Evolutionary conservation across 1,284 basidiomycete genomes (phyloP).

Genomic region (Puccinia novopanici): DNA sequence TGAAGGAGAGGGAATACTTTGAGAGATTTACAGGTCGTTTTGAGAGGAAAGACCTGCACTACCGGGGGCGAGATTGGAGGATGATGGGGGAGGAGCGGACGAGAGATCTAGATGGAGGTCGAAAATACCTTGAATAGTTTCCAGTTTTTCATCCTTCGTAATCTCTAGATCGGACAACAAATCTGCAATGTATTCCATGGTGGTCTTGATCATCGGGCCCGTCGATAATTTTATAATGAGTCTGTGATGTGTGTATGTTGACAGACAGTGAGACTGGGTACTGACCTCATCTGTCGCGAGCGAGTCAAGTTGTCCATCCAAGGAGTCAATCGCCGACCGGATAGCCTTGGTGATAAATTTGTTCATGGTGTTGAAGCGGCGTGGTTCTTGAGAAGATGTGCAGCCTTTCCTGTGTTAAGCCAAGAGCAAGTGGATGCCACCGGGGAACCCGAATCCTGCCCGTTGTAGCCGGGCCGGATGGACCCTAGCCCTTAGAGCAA

Average conservation of each 20-base stretch:
- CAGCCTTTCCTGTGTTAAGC: too few relatives aligned
- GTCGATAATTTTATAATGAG: too few relatives aligned
- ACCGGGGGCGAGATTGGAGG: background rate
- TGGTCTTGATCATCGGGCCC: background rate
- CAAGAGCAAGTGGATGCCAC: too few relatives aligned
- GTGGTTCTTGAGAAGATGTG: too few relatives aligned
- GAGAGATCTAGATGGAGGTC: conserved; percentile 39
- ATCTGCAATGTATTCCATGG: conserved; percentile 31
- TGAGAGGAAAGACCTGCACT: background rate
- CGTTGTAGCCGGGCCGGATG: too few relatives aligned
- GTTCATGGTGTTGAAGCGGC: background rate
- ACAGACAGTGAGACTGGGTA: background rate
- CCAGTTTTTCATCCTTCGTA: conserved; percentile 30
- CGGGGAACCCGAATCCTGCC: too few relatives aligned
- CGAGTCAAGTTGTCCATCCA: conserved; percentile 32
- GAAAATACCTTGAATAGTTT: conserved; percentile 47
- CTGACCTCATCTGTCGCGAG: conserved; percentile 23
- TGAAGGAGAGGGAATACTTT: conserved; percentile 6
- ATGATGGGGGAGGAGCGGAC: background rate
- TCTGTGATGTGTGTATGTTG: background rate
- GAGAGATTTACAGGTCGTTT: conserved; percentile 23
- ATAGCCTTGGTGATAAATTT: conserved; percentile 8
- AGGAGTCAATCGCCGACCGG: conserved; percentile 15
- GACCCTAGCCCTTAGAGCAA: too few relatives aligned
- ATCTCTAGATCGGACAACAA: conserved; percentile 32